phyloP scores from a whole-genome alignment of 179 eudicot species.

The Beta macrorhiza region DNA sequence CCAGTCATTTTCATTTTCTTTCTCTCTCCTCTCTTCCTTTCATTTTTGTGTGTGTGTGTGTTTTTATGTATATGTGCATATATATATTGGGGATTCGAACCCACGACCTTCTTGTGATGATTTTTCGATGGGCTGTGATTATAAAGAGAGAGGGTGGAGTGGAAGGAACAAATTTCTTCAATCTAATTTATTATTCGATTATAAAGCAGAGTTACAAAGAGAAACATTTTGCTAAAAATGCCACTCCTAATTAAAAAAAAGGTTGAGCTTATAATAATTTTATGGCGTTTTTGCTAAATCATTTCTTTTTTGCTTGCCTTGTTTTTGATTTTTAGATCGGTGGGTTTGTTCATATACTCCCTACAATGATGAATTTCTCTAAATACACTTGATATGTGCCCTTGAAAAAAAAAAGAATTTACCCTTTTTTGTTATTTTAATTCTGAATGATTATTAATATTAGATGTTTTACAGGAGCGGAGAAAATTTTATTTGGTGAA shows the following conservation, averaged over 20 bases:
- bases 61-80: background rate
- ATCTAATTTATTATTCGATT: slow-evolving; percentile 1
- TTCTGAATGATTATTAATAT: background rate
- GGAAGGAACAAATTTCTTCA: slow-evolving; percentile 13
- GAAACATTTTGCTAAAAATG: slow-evolving; percentile 12
- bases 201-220: background rate
- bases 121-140: slow-evolving; percentile 34
- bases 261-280: slow-evolving; percentile 21
- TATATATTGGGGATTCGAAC: background rate
- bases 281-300: slow-evolving; percentile 21
- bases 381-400: slow-evolving; percentile 56
- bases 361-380: slow-evolving; percentile 29
- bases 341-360: background rate
- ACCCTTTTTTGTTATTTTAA: background rate
- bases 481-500: background rate
- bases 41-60: background rate
- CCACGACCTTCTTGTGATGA: background rate
- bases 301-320: background rate
- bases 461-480: background rate
- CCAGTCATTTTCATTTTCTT: background rate
- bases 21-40: background rate
- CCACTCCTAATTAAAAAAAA: slow-evolving; percentile 16
- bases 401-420: background rate
- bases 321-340: slow-evolving; percentile 20
- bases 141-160: slow-evolving; percentile 38